phyloP scores from a whole-genome alignment of 2,329 filamentous ascomycete species.

The Penicillium sp. region DNA sequence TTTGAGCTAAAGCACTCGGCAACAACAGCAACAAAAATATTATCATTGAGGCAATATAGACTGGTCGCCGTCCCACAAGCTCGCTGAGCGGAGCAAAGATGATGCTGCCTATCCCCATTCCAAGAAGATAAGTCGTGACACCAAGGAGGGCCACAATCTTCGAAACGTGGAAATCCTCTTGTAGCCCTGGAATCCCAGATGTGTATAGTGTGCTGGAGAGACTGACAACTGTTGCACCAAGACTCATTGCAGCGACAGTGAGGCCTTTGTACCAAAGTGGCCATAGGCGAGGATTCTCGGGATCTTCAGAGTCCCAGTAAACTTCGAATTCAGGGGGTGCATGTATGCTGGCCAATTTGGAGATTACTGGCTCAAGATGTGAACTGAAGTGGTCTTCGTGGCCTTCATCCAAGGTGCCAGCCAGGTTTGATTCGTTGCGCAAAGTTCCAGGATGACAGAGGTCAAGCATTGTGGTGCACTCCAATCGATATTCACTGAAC shows the following conservation, averaged over 20 bases:
- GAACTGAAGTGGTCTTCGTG: background rate
- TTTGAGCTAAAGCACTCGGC: slow-evolving; percentile 65
- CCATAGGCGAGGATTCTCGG: slow-evolving; percentile 18
- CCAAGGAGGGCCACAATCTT: slow-evolving; percentile 48
- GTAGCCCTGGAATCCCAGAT: slow-evolving; percentile 13
- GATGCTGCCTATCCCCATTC: slow-evolving; percentile 65
- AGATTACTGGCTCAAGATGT: slow-evolving; percentile 1
- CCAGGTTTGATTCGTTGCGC: background rate
- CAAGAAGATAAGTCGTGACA: slow-evolving; percentile 71
- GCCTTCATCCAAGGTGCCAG: background rate
- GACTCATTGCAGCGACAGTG: slow-evolving; percentile 12
- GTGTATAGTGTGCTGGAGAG: slow-evolving; percentile 21
- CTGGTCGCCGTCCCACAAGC: slow-evolving; percentile 41
- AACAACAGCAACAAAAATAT: slow-evolving; percentile 65
- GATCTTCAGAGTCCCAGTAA: slow-evolving; percentile 11
- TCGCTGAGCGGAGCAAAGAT: slow-evolving; percentile 64
- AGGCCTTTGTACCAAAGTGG: slow-evolving; percentile 16
- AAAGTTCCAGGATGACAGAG: background rate
- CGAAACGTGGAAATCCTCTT: slow-evolving; percentile 15
- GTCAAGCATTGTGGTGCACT: too few relatives aligned
- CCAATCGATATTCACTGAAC: too few relatives aligned
- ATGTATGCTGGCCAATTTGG: slow-evolving; percentile 2
- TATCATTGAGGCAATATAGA: slow-evolving; percentile 64
- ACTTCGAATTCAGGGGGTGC: slow-evolving; percentile 14
- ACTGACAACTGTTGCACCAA: slow-evolving; percentile 16